A percentile compares a stretch with the other conserved stretches of the same genome.
phyloP scores from a whole-genome alignment of 2,329 filamentous ascomycete genomes.

The Epichloe baconii region DNA sequence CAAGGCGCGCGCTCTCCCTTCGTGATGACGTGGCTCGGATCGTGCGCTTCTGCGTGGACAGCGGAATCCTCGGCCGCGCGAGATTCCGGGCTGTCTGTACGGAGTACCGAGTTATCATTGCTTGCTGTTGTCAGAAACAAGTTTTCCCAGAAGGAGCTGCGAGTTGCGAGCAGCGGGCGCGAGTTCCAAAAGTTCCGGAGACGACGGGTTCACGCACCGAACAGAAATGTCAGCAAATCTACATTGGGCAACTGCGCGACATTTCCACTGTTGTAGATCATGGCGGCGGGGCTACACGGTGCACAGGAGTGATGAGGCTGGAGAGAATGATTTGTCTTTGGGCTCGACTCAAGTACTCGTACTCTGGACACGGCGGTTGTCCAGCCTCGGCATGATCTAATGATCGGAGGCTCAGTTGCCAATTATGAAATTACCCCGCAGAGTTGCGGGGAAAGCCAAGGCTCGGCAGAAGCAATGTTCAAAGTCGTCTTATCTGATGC shows the following conservation, averaged over 20 bases:
- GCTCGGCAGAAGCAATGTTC: too few relatives aligned
- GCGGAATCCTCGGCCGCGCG: constrained; percentile 31
- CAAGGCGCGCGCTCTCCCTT: constrained; percentile 34
- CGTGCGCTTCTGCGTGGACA: constrained; percentile 43
- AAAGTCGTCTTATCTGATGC: too few relatives aligned
- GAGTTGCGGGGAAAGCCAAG: too few relatives aligned
- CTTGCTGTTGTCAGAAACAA: constrained; percentile 17
- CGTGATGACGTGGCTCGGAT: constrained; percentile 40
- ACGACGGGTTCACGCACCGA: constrained; percentile 20
- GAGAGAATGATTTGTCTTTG: too few relatives aligned
- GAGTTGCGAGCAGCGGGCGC: too few relatives aligned
- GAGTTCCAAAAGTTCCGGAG: too few relatives aligned
- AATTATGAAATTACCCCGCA: too few relatives aligned
- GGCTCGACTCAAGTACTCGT: too few relatives aligned
- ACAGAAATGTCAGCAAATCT: constrained; percentile 30
- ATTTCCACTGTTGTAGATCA: constrained; percentile 25
- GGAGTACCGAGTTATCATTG: constrained; percentile 3
- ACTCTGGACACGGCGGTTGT: too few relatives aligned
- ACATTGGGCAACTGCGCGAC: constrained; percentile 22
- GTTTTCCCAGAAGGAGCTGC: too few relatives aligned
- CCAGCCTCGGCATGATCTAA: too few relatives aligned
- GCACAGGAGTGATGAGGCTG: background rate
- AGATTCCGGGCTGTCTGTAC: constrained; percentile 10
- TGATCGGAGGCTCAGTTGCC: too few relatives aligned
- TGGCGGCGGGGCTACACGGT: constrained; percentile 2